phyloP scores from a whole-genome alignment of 164 flowering plant genomes.

The Berberis vulgaris region DNA sequence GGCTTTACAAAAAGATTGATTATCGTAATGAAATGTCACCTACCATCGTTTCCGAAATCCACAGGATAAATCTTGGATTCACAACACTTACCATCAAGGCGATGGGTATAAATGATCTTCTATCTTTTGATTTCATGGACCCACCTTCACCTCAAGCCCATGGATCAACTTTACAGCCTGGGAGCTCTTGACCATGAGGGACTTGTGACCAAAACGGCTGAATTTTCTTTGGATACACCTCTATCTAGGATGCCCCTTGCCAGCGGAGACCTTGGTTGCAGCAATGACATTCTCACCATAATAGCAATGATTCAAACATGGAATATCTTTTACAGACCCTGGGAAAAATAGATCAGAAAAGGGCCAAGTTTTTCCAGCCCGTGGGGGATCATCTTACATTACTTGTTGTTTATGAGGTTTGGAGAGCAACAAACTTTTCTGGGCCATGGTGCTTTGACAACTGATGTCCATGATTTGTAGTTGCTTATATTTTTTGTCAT shows the following conservation, averaged over 20 bases:
- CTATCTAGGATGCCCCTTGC: conserved; percentile 84
- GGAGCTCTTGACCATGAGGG: conserved; percentile 95
- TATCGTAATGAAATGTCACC: conserved; percentile 87
- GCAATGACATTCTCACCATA: conserved; percentile 82
- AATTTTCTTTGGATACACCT: conserved; percentile 82
- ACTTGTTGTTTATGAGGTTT: conserved; percentile 89
- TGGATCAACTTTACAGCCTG: conserved; percentile 81
- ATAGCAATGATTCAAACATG: conserved; percentile 90
- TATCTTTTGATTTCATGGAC: conserved; percentile 93
- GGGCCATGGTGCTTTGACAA: conserved; percentile 96
- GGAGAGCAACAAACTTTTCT: conserved; percentile 87
- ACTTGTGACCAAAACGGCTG: conserved; percentile 86
- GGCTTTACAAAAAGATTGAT: conserved; percentile 86
- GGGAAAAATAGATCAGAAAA: conserved; percentile 92
- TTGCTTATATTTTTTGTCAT: background rate
- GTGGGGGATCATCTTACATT: conserved; percentile 89
- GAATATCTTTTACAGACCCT: conserved; percentile 74
- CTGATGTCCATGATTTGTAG: conserved; percentile 52
- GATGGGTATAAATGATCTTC: conserved; percentile 89
- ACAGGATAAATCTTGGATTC: conserved; percentile 80
- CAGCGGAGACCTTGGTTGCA: conserved; percentile 86
- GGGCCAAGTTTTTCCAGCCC: conserved; percentile 86
- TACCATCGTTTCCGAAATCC: conserved; percentile 81
- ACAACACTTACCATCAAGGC: conserved; percentile 77
- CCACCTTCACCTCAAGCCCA: conserved; percentile 87